Base-by-base conservation (phyloP, 768 basidiomycete genomes). In the Myochromella boudieri region DNA sequence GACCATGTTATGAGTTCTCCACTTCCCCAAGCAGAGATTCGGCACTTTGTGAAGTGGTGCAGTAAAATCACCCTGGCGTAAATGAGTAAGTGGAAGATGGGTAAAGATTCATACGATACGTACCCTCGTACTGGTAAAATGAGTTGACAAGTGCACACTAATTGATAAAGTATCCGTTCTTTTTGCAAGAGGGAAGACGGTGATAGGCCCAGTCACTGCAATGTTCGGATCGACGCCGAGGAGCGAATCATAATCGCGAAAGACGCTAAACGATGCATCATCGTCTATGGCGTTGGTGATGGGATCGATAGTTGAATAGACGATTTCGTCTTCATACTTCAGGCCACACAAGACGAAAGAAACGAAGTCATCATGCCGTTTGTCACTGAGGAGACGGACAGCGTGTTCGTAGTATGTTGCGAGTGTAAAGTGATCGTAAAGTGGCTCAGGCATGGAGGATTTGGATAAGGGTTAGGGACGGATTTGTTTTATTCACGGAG, bases 171-270 rank as follows among this genome's bases (percentile, higher is more conserved):
- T 43, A 22, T 43, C 42, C 11, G 32, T 32, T 21, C 12, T 32
- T 20, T 43, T 43, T 8, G 42, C 20, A 3, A 44, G 20, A 3
- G 46, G 36, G 12, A 18, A 49, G 2, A 47, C 38, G 1, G 45
- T 33, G 20, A 61, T 41, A 3, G 49, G 24, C 4, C 14, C 8
- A 1, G 20, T 2, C 2, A 57, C 41, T n/a, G 51, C 17, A 17
- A 63, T 53, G 3, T 48, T 21, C 6, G 42, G 6, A 0, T 46
- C 9, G 8, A 62, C 42, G 1, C 60, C 59, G 0, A 59, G 37
- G 2, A 52, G 39, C 2, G 62, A 64, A 36, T 61, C 62, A 38
- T 49, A 56, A 41, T 64, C 56, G 0, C 52, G 32, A 5, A 42
- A 21, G 7, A 55, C 34, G 4, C 26, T 37, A 14, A 58, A 43